Percentiles rank a stretch among this genome's conserved stretches.
Conservation (phyloP, 108 stramenopile species). For the Cyclotella atomus region DNA sequence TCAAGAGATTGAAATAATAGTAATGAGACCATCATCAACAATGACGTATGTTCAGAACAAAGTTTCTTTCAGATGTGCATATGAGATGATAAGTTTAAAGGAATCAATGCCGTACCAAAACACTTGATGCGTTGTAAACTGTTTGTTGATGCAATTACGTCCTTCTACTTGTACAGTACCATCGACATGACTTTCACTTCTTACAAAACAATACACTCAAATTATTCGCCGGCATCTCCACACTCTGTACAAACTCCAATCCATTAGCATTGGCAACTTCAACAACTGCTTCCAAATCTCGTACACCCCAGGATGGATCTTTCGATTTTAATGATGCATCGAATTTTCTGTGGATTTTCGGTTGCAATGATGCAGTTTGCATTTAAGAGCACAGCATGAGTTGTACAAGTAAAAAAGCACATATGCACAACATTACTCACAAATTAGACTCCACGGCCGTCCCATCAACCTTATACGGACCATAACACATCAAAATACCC, state of each 20-base stretch:
- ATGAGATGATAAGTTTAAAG: no score
- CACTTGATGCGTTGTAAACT: no score
- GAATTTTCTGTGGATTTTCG: conserved; percentile 53
- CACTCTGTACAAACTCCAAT: conserved; percentile 51
- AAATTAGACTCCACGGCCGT: conserved; percentile 77
- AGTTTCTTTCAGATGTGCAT: no score
- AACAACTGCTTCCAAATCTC: conserved; percentile 75
- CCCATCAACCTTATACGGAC: conserved; percentile 77
- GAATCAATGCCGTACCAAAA: no score
- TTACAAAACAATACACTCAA: conserved; percentile 70
- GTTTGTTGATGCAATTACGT: no score
- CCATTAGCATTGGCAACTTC: conserved; percentile 59
- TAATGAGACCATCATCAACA: no score
- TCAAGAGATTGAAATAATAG: conserved; percentile 54
- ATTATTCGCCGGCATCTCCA: conserved; percentile 92
- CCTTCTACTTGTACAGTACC: no score
- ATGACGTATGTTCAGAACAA: no score
- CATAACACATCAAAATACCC: conserved; percentile 75
- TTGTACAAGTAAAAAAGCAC: not conserved
- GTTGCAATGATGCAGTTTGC: not conserved
- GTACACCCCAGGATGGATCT: conserved; percentile 69
- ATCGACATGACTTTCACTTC: no score
- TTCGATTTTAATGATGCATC: conserved; percentile 60
- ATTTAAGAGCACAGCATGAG: no score
- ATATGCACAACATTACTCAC: conserved; percentile 46